Evolutionary conservation across 352 stramenopile species (phyloP).

Genomic region (Pythium folliculosum): DNA sequence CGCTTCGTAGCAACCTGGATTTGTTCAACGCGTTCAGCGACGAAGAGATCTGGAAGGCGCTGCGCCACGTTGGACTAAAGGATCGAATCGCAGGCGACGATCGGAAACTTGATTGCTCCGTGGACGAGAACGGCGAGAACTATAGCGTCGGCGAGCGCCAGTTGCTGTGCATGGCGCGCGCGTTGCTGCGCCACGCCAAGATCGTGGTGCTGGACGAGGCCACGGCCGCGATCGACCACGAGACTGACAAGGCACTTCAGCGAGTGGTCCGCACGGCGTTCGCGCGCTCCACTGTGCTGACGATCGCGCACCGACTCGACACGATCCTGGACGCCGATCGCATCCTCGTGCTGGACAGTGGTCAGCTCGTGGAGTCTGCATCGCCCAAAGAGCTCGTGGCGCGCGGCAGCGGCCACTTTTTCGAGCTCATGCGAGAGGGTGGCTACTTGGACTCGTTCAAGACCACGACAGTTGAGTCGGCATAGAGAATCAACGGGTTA

Average conservation of each 20-base stretch:
- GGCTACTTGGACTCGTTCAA: conserved; percentile 36
- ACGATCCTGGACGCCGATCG: conserved; percentile 19
- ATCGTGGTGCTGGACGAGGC: conserved; percentile 80
- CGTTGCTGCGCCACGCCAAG: conserved; percentile 70
- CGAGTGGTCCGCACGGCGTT: conserved; percentile 85
- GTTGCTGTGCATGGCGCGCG: conserved; percentile 21
- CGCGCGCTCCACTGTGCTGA: conserved; percentile 91
- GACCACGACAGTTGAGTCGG: background rate
- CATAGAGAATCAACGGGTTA: too few species aligned
- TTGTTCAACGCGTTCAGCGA: conserved; percentile 85
- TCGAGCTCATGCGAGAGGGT: conserved; percentile 47
- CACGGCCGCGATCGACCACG: conserved; percentile 76
- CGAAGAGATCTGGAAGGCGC: conserved; percentile 51
- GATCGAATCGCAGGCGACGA: conserved; percentile 48
- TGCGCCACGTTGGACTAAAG: conserved; percentile 46
- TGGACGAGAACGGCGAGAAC: conserved; percentile 94
- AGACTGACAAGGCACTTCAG: conserved; percentile 63
- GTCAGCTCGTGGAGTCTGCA: conserved; percentile 81
- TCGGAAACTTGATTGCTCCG: conserved; percentile 59
- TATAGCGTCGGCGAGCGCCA: conserved; percentile 66
- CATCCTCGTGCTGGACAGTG: conserved; percentile 40
- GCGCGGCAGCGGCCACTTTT: conserved; percentile 46
- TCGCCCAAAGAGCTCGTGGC: conserved; percentile 60
- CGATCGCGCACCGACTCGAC: conserved; percentile 66
- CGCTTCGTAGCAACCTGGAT: conserved; percentile 90